Conservation (phyloP, 2,329 filamentous ascomycete species). For the Aspergillus melleus region DNA sequence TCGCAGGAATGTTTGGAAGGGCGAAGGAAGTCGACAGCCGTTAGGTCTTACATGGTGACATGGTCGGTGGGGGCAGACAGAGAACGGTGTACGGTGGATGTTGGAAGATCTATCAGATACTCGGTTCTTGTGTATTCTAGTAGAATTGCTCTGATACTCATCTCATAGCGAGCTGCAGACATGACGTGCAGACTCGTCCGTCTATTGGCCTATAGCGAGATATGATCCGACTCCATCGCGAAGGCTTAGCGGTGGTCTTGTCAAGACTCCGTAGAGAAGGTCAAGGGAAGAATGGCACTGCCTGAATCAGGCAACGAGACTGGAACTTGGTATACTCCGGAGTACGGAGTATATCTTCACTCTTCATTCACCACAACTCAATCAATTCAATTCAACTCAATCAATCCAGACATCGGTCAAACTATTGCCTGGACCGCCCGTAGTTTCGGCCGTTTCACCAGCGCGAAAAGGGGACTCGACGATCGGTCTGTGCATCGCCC, state of each 20-base stretch:
- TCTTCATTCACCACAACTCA: too few relatives aligned
- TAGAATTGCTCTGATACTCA: background rate
- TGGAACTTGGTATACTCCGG: too few relatives aligned
- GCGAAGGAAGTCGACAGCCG: background rate
- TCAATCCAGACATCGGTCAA: too few relatives aligned
- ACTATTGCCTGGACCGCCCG: background rate
- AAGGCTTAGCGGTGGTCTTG: too few relatives aligned
- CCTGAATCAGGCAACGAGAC: too few relatives aligned
- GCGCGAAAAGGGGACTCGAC: conserved; percentile 2
- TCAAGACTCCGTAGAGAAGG: too few relatives aligned
- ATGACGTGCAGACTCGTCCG: background rate
- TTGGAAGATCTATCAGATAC: too few relatives aligned
- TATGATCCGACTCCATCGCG: too few relatives aligned
- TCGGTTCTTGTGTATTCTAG: background rate
- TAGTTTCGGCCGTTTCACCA: background rate
- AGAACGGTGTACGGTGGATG: too few relatives aligned
- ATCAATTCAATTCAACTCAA: too few relatives aligned
- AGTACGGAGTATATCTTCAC: too few relatives aligned
- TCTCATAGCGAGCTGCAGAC: background rate
- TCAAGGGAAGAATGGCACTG: too few relatives aligned
- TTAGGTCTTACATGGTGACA: background rate
- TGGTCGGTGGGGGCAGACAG: background rate
- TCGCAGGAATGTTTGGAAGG: background rate
- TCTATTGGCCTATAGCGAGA: background rate
- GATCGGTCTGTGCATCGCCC: conserved; percentile 5